Base-by-base conservation (phyloP, 1,284 basidiomycete genomes). In the Mycocalia duriaeana region DNA sequence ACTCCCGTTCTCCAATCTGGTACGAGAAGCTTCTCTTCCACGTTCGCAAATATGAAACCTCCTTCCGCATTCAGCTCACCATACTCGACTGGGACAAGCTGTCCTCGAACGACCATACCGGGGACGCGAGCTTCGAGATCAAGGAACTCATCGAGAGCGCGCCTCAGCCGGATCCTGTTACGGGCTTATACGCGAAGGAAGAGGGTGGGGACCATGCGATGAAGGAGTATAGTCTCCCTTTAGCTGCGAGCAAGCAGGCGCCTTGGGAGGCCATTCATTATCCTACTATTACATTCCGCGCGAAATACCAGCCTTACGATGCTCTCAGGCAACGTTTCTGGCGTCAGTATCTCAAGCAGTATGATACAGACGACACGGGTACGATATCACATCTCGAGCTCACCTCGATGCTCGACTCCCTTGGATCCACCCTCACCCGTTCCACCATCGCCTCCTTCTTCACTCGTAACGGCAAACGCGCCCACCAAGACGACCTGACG, bases 1-100 rank as follows among this genome's bases (percentile, higher is more conserved):
- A 94, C 63, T 88, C 84, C 11, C 79, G 93, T 51, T 93, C 91
- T 62, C 95, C 95, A 0, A 75, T 79, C 0, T 99, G 94, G 92
- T 89, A 98, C 56, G 94, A 98, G 68, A 95, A 95, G 66, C 75
- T 99, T 2, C 76, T 97, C 18, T 97, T 98, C 75, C 94, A 97
- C 63, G 94, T 98, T 3, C 81, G 91, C 20, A 73, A 85, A 5
- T 91, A 94, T 59, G 95, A 99, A 64, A 81, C 79, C 7, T 61
- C 76, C 1, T 91, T 82, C 71, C 81, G 85, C 46, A 75, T 94
- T 16, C 81, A 90, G 55, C 81, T 95, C 48, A 81, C 82, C 0
- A 81, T 96, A 1, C 82, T 94, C 31, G 94, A 97, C 62, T 97
- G 94, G 94, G 94, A 96, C 66, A 95, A 95, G 65, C 74, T 94